Evolutionary conservation across 352 stramenopile species (phyloP), one percentile per base, ranked within the genome.

Genomic region (Aphanomyces stellatus): DNA sequence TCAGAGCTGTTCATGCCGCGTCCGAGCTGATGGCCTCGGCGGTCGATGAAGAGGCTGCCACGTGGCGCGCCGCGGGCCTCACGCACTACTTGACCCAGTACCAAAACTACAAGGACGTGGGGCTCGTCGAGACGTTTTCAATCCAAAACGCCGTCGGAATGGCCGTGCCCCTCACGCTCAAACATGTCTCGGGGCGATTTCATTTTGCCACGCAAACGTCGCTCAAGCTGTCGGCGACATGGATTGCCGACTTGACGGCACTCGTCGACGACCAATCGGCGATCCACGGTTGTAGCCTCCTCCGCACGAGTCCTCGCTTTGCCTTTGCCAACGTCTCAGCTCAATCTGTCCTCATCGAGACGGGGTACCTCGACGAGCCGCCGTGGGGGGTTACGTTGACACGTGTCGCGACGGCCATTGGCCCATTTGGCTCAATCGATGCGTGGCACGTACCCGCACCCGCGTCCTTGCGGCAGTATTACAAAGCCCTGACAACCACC

Each of bases 41-140:
- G n/a, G n/a, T n/a, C n/a, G n/a, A n/a, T n/a, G n/a, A n/a, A 34
- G 51, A 60, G 31, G 51, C 34, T 5, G 31, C 24, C 31, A 6
- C 28, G 25, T 64, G 56, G 56, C 37, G 28, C 6, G 24, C n/a
- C 7, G 24, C 51, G 4, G 42, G 56, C 25, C 51, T 64, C 34
- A 19, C 31, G 10, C 4, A 27, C 22, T 64, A 53, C 28, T 28
- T 22, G 28, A 64, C 56, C 11, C 56, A 64, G 19, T 64, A n/a
- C 17, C 56, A 64, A 64, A 64, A 64, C 42, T 64, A 49, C 42
- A 64, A 64, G 28, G 8, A 7, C 24, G 17, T 64, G 5, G 56
- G 56, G 7, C 3, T 64, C 42, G 13, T 51, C 25, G 56, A 64
- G 17, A 53, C 34, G 37, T 64, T 51, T 40, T 30, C 25, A 2